Base-by-base conservation (phyloP, 2,329 filamentous ascomycete species). In the Pestalotiopsis sp. region DNA sequence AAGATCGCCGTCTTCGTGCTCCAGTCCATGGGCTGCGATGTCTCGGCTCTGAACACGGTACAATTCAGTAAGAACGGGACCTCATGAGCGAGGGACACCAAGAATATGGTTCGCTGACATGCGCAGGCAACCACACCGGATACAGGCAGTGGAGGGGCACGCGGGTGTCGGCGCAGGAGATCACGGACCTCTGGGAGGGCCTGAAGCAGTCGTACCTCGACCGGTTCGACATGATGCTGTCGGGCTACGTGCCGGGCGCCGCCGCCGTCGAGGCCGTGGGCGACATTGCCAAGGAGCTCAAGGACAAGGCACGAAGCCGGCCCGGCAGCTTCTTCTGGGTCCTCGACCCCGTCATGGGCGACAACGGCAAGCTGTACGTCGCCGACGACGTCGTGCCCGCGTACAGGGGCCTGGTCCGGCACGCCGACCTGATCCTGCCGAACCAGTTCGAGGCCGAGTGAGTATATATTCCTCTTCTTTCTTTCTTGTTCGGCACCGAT, bases 401-500 rank as follows among this genome's bases (percentile, higher is more conserved):
- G 14, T 99, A 98, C 80, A 95, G 94, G 81, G 85, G 85, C 27
- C 85, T 97, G 68, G 84, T 98, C 25, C 86, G 86, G 45, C 87
- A 95, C 75, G 95, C 96, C 2, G 96, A 99, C 80, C 80, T 99
- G 73, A 97, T 99, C 68, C 82, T 98, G 17, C 96, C 96, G 3
- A 99, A 99, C 78, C 95, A 98, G 75, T 99, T 98, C 73, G 96
- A 99, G 83, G 94, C 95, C 58, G 95, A 99, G 93, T 97, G 84
- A 74, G 90, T 82, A n/a, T 59, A 60, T 27, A 23, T 23, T 23
- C 20, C 20, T 23, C 20, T 23, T 31, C 7, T 13, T 41, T 56
- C 12, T 6, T 14, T 31, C 20, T 45, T 27, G 14, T 17, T 39
- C 14, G 1, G 14, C 14, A 14, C 6, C 23, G 17, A n/a, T n/a